Conservation (phyloP, 2,329 filamentous ascomycete species). For the Nothophoma quercina region DNA sequence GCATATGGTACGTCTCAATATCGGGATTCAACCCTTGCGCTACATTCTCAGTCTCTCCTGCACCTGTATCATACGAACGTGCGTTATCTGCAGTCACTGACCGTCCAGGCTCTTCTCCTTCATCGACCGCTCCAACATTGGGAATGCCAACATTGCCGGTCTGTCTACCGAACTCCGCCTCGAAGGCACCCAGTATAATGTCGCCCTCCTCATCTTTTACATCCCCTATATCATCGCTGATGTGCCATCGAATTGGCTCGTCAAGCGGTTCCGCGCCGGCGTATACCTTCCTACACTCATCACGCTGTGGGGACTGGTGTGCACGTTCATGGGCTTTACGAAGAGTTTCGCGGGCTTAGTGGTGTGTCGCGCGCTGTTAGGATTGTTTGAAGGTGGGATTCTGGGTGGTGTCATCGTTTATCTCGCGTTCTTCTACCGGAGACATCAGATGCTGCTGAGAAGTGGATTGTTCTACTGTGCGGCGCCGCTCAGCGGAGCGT, state of each 20-base stretch:
- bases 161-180: slow-evolving; percentile 51
- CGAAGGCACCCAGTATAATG: slow-evolving; percentile 51
- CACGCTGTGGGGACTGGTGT: slow-evolving; percentile 51
- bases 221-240: slow-evolving; percentile 54
- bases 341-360: slow-evolving; percentile 52
- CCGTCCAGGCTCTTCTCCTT: slow-evolving; percentile 51
- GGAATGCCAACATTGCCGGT: slow-evolving; percentile 55
- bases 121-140: slow-evolving; percentile 54
- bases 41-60: too few relatives aligned
- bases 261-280: slow-evolving; percentile 52
- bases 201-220: slow-evolving; percentile 56
- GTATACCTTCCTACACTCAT: slow-evolving; percentile 52
- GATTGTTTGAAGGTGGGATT: slow-evolving; percentile 53
- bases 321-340: slow-evolving; percentile 52
- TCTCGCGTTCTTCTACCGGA: slow-evolving; percentile 53
- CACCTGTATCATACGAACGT: too few relatives aligned
- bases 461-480: slow-evolving; percentile 50
- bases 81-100: too few relatives aligned
- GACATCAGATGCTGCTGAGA: slow-evolving; percentile 52
- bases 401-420: slow-evolving; percentile 53
- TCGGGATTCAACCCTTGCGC: too few relatives aligned
- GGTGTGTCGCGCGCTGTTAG: slow-evolving; percentile 52
- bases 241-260: slow-evolving; percentile 52
- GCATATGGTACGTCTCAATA: slow-evolving; percentile 43
- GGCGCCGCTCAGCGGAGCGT: slow-evolving; percentile 51